These are phyloP conservation scores for Delonix regia DNA, from an alignment of 306 rosid species.

Conservation along the genomic window DNA sequence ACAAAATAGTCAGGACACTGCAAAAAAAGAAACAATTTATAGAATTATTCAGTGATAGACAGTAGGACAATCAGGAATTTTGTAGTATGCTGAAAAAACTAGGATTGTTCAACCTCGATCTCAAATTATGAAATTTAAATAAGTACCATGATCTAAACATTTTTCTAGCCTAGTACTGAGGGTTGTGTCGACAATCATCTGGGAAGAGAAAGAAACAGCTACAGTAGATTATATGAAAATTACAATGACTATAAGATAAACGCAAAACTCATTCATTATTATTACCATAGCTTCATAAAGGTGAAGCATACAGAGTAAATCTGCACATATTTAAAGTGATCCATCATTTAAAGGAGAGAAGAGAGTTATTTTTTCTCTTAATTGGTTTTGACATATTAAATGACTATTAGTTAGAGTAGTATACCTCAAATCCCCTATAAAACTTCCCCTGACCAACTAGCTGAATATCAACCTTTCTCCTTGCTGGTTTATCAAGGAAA, in stretches of 20 bases:
- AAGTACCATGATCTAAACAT: not conserved
- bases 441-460: conserved; percentile 68
- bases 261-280: not conserved
- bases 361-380: too few relatives aligned
- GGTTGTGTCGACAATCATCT: not conserved
- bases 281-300: not conserved
- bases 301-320: not conserved
- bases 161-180: not conserved
- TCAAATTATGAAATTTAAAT: not conserved
- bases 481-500: conserved; percentile 78
- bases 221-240: conserved; percentile 19
- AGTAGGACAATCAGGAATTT: not conserved
- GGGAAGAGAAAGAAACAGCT: conserved; percentile 9
- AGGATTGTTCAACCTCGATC: not conserved
- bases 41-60: conserved; percentile 1
- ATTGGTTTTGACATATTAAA: not conserved
- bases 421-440: conserved; percentile 80
- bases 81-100: not conserved
- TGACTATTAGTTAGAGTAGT: not conserved
- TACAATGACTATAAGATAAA: not conserved
- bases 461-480: conserved; percentile 69
- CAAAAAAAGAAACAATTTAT: conserved; percentile 29
- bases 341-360: too few relatives aligned
- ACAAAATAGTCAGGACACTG: conserved; percentile 92
- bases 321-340: not conserved